Evolutionary conservation across 306 rosid species (phyloP), one percentile per base, ranked within the genome.

Genomic region (Dalbergia cultrata): DNA sequence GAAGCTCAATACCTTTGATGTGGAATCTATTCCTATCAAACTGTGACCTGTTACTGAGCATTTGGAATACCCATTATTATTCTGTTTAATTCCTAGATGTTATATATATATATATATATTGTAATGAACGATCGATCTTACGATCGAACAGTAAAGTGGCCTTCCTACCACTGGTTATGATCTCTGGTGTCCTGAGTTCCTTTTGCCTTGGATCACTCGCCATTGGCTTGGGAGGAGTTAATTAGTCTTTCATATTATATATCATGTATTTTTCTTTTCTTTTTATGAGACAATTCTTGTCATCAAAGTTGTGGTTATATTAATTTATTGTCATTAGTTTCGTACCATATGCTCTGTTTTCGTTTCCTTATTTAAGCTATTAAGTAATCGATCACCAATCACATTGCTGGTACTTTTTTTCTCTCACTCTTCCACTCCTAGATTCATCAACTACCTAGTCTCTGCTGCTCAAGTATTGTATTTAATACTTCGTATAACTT

Each of bases 1-100:
- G 97, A 95, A 84, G 91, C 97, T 85, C 98, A 95, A 86, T 92
- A 95, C 81, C 97, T 92, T 63, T 92, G 86, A 88, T 47, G 35
- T 12, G 5, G 7, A 4, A 37, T 85, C 61, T 77, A 53, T 45
- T 76, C 74, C 71, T 82, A 66, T 57, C 49, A 63, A 80, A 65
- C 41, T 76, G 80, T 80, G 82, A 9, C 31, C 31, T 43, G 12
- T 9, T 9, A 7, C 75, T 69, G 59, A 73, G 66, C 53, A n/a
- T 74, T 72, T 71, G 86, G 85, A 83, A 77, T 80, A 72, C 70
- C 60, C 22, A 78, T 64, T 74, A 77, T 87, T 82, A 85, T 80
- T 85, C 31, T 26, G 31, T 26, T 1, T 1, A 26, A 26, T 26
- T 26, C 31, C 31, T 1, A 26, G 31, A 26, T 26, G 2, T 43